Evolutionary conservation across 2,329 filamentous ascomycete species (phyloP).

Genomic region (Dothistroma pini): DNA sequence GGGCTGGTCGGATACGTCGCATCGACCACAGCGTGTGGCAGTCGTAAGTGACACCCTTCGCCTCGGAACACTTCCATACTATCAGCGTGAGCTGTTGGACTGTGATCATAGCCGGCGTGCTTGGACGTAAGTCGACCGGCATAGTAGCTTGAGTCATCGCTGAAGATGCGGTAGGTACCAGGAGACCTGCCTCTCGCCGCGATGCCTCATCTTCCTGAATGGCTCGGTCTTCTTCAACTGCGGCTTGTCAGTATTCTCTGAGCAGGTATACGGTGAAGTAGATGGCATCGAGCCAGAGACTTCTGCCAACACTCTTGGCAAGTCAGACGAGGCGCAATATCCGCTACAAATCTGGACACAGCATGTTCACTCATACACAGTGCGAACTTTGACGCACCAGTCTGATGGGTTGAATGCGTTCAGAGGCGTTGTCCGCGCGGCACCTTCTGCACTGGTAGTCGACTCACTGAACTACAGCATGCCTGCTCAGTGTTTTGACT

Average conservation of each 20-base stretch:
- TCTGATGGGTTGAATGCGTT: not conserved
- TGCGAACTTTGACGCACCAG: not conserved
- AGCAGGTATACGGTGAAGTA: not conserved
- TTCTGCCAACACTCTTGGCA: not conserved
- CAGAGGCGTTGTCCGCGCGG: not conserved
- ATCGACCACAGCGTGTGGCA: not conserved
- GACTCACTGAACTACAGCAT: not conserved
- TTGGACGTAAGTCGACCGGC: not conserved
- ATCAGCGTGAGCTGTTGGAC: not conserved
- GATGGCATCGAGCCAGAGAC: not conserved
- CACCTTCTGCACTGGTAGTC: not conserved
- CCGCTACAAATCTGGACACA: not conserved
- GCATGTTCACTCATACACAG: not conserved
- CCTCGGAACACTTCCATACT: not conserved
- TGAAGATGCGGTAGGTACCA: not conserved
- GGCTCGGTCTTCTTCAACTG: constrained; percentile 1
- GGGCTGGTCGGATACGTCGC: not conserved
- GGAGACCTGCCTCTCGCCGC: not conserved
- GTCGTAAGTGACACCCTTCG: not conserved
- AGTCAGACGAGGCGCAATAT: not conserved
- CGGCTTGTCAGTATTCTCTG: not conserved
- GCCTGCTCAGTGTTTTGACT: not conserved
- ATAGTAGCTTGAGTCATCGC: not conserved
- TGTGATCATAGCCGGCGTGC: not conserved
- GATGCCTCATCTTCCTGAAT: constrained; percentile 2